Evolutionary conservation across 257 asterid species (phyloP), one percentile per base, ranked within the genome.

Genomic region (Knoxia roxburghii): DNA sequence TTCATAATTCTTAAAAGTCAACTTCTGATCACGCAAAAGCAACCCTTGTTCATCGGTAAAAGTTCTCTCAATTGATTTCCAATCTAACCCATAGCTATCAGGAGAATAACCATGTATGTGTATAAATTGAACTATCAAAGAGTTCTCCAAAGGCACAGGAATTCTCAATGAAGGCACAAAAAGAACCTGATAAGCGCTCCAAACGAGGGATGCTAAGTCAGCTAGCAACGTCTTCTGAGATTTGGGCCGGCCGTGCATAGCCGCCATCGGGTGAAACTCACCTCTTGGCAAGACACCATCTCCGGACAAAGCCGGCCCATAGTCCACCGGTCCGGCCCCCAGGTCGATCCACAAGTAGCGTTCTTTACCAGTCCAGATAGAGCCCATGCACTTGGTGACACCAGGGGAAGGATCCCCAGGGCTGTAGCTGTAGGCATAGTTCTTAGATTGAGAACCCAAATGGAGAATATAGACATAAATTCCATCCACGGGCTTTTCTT

Each of bases 311-410:
- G 81, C 92, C 8, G 99, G 99, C 18, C 99, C 97, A 26, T 93
- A 93, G 58, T 93, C 99, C 61, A 93, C 99, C 51, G 99, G 99
- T 0, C 99, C 99, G 7, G 99, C 97, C 7, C 94, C 95, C 64
- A 94, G 77, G 77, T 94, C 99, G 51, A 94, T 84, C 99, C 99
- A 94, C 72, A 94, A 26, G 74, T 90, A 94, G 24, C 99, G 81
- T 10, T 90, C 97, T 61, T 85, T 86, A 23, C 95, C 99, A 0
- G 96, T 81, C 97, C 97, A 94, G 52, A 94, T 72, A 49, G 85
- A 82, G 70, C 99, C 99, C 73, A 90, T 59, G 61, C 99, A 93
- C 71, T 93, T 90, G 55, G 95, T 82, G 6, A 74, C 64, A 7
- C 90, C 96, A 2, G 94, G 88, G 0, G 97, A 90, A 30, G 85